Conservation (phyloP, 257 asterid species). For the Jaltomata sinuosa region DNA sequence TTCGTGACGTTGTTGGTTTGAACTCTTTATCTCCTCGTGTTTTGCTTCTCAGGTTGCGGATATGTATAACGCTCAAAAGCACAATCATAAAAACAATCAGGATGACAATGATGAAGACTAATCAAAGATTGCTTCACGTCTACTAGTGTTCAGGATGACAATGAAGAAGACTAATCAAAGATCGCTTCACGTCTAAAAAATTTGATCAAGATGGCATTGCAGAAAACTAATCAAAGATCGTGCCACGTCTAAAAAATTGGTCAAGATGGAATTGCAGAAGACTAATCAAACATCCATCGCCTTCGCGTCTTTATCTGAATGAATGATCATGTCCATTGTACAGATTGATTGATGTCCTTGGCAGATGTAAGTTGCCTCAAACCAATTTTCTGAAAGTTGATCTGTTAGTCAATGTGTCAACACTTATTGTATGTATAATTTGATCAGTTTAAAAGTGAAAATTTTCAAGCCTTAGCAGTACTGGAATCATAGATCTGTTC, state of each 20-base stretch:
- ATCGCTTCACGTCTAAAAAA: conserved; percentile 3
- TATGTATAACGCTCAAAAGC: conserved; percentile 67
- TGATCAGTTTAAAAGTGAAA: neutral
- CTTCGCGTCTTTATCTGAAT: neutral
- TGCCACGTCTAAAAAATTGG: conserved; percentile 12
- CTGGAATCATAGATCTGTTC: too few relatives aligned
- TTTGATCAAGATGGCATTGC: conserved; percentile 38
- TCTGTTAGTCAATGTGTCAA: neutral
- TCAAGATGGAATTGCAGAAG: conserved; percentile 49
- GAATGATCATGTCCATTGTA: conserved; percentile 10
- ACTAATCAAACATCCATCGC: conserved; percentile 17
- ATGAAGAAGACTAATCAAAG: conserved; percentile 38
- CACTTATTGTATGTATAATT: neutral
- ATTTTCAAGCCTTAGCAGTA: neutral
- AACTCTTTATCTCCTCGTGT: neutral
- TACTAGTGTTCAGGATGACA: neutral
- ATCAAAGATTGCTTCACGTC: conserved; percentile 7
- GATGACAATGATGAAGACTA: conserved; percentile 55
- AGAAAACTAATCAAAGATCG: conserved; percentile 33
- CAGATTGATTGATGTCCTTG: neutral
- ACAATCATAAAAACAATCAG: conserved; percentile 33
- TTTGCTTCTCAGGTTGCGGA: conserved; percentile 55
- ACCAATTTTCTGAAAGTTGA: neutral
- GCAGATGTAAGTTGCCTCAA: neutral
- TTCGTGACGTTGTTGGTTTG: neutral